These are phyloP conservation scores for Fragilariopsis cylindrus DNA, from an alignment of 108 stramenopile genomes.

Conservation along the genomic window DNA sequence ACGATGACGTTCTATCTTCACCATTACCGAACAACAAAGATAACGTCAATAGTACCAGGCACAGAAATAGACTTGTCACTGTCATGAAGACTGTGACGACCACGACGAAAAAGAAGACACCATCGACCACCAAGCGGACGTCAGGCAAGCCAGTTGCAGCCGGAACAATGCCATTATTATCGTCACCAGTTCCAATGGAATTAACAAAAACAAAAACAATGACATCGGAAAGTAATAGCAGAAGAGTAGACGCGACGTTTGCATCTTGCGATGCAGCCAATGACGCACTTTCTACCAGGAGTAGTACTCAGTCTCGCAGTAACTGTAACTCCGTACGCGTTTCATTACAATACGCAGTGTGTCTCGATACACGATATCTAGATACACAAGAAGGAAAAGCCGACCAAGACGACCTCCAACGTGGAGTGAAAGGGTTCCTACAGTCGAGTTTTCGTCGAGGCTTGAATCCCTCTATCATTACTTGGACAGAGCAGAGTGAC, in stretches of 20 bases:
- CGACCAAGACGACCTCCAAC: slow-evolving; percentile 7
- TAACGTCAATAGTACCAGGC: background rate
- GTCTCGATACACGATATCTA: slow-evolving; percentile 33
- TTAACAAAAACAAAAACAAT: too few species aligned
- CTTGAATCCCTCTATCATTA: background rate
- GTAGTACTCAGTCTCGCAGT: too few species aligned
- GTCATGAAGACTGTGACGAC: background rate
- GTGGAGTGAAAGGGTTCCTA: slow-evolving; percentile 7
- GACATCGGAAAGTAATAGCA: too few species aligned
- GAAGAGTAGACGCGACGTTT: too few species aligned
- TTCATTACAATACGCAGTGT: slow-evolving; percentile 15
- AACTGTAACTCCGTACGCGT: background rate
- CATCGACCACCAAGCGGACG: background rate
- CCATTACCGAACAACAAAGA: background rate
- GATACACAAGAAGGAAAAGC: slow-evolving; percentile 16
- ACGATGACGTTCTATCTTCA: background rate
- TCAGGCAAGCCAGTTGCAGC: too few species aligned
- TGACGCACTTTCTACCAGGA: background rate
- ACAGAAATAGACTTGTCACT: background rate
- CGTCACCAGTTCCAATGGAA: too few species aligned
- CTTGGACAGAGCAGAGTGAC: background rate
- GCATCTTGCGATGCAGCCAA: background rate
- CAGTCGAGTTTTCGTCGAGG: background rate
- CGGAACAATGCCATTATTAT: too few species aligned
- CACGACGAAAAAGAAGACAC: background rate